Evolutionary conservation across 2,329 filamentous ascomycete species (phyloP), one percentile per base, ranked within the genome.

Genomic region (Trichophyton equinum): DNA sequence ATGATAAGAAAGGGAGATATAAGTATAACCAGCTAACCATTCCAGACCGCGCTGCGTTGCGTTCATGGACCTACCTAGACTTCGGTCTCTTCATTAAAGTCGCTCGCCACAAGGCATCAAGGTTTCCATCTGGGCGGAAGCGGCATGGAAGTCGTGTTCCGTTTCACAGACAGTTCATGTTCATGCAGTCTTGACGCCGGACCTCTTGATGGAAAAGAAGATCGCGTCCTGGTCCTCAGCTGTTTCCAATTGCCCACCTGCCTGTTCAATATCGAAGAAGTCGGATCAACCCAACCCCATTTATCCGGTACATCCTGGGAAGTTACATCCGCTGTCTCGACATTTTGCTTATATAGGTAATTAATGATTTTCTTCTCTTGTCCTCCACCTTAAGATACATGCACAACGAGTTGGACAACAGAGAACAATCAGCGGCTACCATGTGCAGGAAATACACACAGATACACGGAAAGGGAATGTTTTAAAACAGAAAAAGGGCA

Each of bases 81-180:
- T 25, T 30, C 2, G 49, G 49, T 53, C 49, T 25, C 13, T 30
- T 38, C 33, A 4, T 13, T 25, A 6, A 18, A 6, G 49, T 33
- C n/a, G 27, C 49, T 30, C 8, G 49, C 25, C 49, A 53, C 49
- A 53, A 53, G 49, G 49, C 49, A 53, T 25, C 47, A 33, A 15
- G 22, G 49, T 53, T 53, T 33, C 49, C 49, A 53, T 53, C 49
- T 53, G 49, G 49, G 27, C 49, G 49, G 49, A 15, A 53, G 49
- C 49, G 11, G 49, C 49, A 53, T 53, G 49, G 49, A 53, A 15
- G 49, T 25, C 49, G 49, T 53, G 49, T 25, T 18, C 8, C 27
- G 49, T 53, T 27, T 25, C 49, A 53, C 49, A 53, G 27, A 53
- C 49, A 53, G 49, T 53, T 53, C 49, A 53, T 33, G 47, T 53